These are phyloP conservation scores for Hypoxylon lienhwacheense DNA, from an alignment of 495 filamentous ascomycete genomes.

Conservation along the genomic window DNA sequence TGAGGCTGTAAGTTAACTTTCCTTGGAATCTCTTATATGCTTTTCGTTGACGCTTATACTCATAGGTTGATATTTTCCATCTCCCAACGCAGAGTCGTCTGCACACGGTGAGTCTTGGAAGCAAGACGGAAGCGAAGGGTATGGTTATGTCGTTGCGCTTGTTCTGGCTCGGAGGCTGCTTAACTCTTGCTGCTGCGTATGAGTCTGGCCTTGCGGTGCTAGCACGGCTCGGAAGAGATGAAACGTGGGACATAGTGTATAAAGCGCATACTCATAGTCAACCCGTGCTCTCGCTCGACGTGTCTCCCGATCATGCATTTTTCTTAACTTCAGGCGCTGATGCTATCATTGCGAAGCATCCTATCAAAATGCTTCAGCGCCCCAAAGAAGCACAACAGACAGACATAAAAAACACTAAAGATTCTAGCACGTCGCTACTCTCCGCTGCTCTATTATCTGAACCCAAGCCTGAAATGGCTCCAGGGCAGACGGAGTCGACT, in stretches of 20 bases:
- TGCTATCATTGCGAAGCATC: constrained; percentile 52
- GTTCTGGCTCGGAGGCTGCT: constrained; percentile 46
- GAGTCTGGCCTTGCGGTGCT: constrained; percentile 79
- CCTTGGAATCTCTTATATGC: neutral
- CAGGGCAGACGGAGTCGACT: constrained; percentile 31
- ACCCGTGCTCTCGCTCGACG: constrained; percentile 78
- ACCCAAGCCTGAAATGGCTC: constrained; percentile 14
- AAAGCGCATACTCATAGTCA: constrained; percentile 70
- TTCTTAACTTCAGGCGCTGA: constrained; percentile 88
- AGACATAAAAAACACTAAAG: constrained; percentile 1
- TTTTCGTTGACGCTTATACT: constrained; percentile 2
- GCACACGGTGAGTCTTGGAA: constrained; percentile 62
- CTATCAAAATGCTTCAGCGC: constrained; percentile 1
- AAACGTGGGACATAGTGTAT: constrained; percentile 66
- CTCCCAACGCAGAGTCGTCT: constrained; percentile 72
- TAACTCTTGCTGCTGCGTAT: constrained; percentile 72
- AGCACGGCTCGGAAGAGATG: constrained; percentile 39
- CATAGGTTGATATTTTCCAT: constrained; percentile 80
- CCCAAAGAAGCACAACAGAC: constrained; percentile 1
- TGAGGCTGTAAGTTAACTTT: constrained; percentile 58
- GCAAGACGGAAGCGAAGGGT: constrained; percentile 63
- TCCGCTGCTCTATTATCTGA: constrained; percentile 30
- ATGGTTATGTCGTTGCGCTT: constrained; percentile 89
- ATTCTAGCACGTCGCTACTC: constrained; percentile 30
- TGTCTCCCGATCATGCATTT: constrained; percentile 57